These are phyloP conservation scores for Penicillium nucicola DNA, from an alignment of 495 filamentous ascomycete species.

Conservation along the genomic window DNA sequence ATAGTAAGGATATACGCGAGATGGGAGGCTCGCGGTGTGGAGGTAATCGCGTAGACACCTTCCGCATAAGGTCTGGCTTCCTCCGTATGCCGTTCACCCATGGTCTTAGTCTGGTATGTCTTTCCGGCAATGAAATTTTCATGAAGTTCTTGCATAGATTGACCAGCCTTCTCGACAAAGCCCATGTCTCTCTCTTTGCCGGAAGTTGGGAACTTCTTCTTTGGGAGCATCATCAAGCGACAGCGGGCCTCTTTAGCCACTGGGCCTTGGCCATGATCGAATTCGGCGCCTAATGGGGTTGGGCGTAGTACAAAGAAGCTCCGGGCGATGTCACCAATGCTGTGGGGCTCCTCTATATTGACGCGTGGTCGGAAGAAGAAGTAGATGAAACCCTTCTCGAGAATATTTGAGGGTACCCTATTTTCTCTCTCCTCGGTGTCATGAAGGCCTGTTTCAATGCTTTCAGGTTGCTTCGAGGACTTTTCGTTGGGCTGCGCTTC, in stretches of 20 bases:
- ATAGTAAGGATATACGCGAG: conserved; percentile 81
- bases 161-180: conserved; percentile 77
- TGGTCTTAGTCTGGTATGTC: conserved; percentile 76
- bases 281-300: conserved; percentile 62
- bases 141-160: conserved; percentile 67
- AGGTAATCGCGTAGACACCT: conserved; percentile 82
- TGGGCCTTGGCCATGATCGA: conserved; percentile 55
- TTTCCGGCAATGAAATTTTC: conserved; percentile 63
- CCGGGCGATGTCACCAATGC: conserved; percentile 69
- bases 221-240: conserved; percentile 76
- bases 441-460: conserved; percentile 23
- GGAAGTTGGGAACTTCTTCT: conserved; percentile 78
- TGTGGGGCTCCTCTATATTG: conserved; percentile 66
- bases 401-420: conserved; percentile 63
- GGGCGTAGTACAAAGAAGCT: conserved; percentile 83
- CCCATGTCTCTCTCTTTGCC: conserved; percentile 71
- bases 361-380: conserved; percentile 87
- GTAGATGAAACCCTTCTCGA: conserved; percentile 93
- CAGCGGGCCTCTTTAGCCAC: conserved; percentile 59
- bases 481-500: background rate
- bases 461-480: conserved; percentile 3
- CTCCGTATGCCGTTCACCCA: conserved; percentile 64
- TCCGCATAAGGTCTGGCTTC: conserved; percentile 75
- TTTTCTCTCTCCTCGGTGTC: conserved; percentile 49
- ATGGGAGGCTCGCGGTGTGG: conserved; percentile 67